Evolutionary conservation across 176 grass and related monocot species (phyloP).

Genomic region (Avena sativa): DNA sequence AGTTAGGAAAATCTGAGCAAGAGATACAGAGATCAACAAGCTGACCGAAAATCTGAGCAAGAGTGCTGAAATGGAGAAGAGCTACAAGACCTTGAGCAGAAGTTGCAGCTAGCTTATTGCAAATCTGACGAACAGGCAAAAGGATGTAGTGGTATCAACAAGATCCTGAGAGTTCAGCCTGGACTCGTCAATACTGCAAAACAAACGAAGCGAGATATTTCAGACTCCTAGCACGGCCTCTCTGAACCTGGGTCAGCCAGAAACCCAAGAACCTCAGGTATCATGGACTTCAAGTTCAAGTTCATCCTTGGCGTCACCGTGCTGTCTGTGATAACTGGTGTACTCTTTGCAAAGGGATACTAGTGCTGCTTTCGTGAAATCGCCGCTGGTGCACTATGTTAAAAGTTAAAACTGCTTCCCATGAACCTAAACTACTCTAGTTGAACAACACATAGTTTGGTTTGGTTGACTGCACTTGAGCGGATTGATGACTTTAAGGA

Average conservation of each 20-base stretch:
- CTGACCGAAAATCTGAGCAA: constrained; percentile 60
- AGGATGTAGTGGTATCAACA: constrained; percentile 38
- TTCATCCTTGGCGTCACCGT: not conserved
- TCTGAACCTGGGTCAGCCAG: constrained; percentile 34
- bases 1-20: constrained; percentile 44
- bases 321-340: constrained; percentile 65
- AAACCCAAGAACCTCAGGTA: constrained; percentile 62
- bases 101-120: constrained; percentile 54
- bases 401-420: constrained; percentile 27
- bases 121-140: constrained; percentile 55
- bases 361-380: constrained; percentile 45
- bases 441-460: not conserved
- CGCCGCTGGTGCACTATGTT: not conserved
- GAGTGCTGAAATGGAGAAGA: constrained; percentile 71
- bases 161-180: constrained; percentile 62
- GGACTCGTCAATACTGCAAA: constrained; percentile 36
- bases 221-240: constrained; percentile 7
- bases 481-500: constrained; percentile 35
- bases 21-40: constrained; percentile 53
- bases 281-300: constrained; percentile 95
- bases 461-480: constrained; percentile 17
- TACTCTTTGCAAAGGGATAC: constrained; percentile 86
- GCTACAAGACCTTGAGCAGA: constrained; percentile 77
- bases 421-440: constrained; percentile 3
- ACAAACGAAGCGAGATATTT: constrained; percentile 33